phyloP scores from a whole-genome alignment of 371 early-diverging fungal genomes.

The Actinomortierella ambigua region DNA sequence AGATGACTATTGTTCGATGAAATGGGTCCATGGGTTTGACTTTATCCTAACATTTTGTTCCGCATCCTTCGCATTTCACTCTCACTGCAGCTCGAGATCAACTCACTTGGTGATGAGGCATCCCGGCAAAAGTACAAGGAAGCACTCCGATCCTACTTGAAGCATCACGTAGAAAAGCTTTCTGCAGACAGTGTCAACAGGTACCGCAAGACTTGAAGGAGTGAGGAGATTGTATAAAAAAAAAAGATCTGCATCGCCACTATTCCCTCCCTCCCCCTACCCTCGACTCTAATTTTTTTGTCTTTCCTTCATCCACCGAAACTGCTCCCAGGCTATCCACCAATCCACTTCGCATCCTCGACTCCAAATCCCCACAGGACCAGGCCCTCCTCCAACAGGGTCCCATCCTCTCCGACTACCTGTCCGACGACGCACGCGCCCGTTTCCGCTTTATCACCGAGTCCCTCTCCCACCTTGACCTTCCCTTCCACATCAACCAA shows the following conservation, averaged over 20 bases:
- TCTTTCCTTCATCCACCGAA: too few species aligned
- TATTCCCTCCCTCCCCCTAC: background rate
- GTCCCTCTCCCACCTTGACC: constrained; percentile 43
- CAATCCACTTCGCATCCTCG: constrained; percentile 65
- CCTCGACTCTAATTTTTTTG: background rate
- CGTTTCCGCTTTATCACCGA: constrained; percentile 51
- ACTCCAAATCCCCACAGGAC: constrained; percentile 62
- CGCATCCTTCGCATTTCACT: background rate
- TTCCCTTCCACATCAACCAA: constrained; percentile 55
- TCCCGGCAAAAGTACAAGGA: constrained; percentile 50
- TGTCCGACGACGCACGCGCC: constrained; percentile 29
- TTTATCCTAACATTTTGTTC: background rate
- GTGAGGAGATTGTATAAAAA: too few species aligned
- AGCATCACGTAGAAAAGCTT: constrained; percentile 26
- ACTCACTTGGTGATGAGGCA: constrained; percentile 57
- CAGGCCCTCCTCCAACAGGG: constrained; percentile 30
- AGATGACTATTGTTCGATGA: too few species aligned
- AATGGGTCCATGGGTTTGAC: background rate
- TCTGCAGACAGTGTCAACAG: constrained; percentile 54
- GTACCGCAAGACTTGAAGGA: too few species aligned
- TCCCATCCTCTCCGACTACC: constrained; percentile 49
- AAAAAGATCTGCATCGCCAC: background rate
- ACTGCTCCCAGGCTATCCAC: constrained; percentile 44
- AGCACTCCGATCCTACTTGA: constrained; percentile 51
- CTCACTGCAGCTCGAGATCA: constrained; percentile 49